These are phyloP conservation scores for Aspergillus calidoustus DNA, from an alignment of 2,329 filamentous ascomycete genomes.

Conservation along the genomic window DNA sequence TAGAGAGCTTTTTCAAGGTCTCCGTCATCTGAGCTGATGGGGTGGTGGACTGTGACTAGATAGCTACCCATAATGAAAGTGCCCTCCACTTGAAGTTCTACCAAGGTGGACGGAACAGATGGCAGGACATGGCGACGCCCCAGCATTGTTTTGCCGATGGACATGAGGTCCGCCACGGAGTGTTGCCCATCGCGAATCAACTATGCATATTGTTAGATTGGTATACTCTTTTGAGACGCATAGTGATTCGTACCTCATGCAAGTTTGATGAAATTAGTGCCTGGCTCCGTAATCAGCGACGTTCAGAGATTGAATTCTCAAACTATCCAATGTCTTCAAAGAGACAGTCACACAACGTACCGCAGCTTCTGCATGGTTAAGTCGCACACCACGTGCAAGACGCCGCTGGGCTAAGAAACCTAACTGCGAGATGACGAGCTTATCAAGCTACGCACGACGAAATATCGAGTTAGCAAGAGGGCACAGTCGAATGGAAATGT, in stretches of 20 bases:
- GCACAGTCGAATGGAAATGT: not conserved
- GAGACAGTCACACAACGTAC: constrained; percentile 50
- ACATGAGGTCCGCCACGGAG: constrained; percentile 91
- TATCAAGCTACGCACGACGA: constrained; percentile 72
- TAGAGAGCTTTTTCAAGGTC: constrained; percentile 87
- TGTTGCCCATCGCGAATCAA: constrained; percentile 96
- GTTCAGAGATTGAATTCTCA: not conserved
- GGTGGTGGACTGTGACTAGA: constrained; percentile 91
- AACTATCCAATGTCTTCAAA: not conserved
- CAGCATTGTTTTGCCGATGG: constrained; percentile 86
- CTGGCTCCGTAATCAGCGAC: constrained; percentile 29
- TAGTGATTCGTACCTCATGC: constrained; percentile 67
- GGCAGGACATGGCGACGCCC: constrained; percentile 90
- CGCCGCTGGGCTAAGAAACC: constrained; percentile 85
- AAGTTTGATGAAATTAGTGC: constrained; percentile 77
- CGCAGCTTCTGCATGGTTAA: constrained; percentile 89
- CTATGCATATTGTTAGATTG: constrained; percentile 39
- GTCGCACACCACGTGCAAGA: constrained; percentile 81
- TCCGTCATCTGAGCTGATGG: constrained; percentile 83
- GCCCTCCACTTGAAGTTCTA: constrained; percentile 89
- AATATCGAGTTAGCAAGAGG: constrained; percentile 7
- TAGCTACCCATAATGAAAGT: constrained; percentile 92
- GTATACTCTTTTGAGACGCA: not conserved
- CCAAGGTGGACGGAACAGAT: constrained; percentile 75
- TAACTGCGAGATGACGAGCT: constrained; percentile 89